Base-by-base conservation (phyloP, 2,329 filamentous ascomycete species). In the Alternaria tenuissima region DNA sequence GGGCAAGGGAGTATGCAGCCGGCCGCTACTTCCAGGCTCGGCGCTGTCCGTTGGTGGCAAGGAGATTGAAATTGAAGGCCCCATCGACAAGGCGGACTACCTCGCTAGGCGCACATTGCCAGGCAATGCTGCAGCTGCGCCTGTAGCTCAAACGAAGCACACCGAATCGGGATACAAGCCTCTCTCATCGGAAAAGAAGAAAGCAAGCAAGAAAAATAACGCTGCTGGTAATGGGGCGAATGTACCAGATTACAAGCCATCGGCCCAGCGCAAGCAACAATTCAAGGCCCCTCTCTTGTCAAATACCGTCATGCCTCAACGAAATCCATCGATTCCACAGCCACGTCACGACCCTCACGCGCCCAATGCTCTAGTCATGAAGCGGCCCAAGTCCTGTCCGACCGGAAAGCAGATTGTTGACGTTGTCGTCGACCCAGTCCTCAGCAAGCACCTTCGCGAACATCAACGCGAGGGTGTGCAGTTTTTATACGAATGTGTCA, bases 401-500 rank as follows among this genome's bases (percentile, higher is more conserved):
- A 84, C 83, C 59, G 89, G 88, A 1, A 90, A 88, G 70, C 85
- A 87, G 53, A 81, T 91, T 49, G 89, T 92, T 1, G 90, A 92
- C 75, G 89, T 92, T 2, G 89, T 92, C 0, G 83, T 92, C 3
- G 90, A 92, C 74, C 90, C 90, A 2, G 76, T 90, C 11, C 73
- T 92, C 16, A 80, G 82, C 7, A 87, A 86, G 63, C 84, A 88
- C 65, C 79, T 92, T 8, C 85, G 89, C 28, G 85, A 86, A 12
- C 90, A 92, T 73, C 90, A 92, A 71, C 83, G 87, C 14, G 87
- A 89, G 69, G 90, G 90, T 22, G 88, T 92, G 0, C 81, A 86
- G 51, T 92, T 92, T 68, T 75, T 92, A 43, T 92, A 92, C 69
- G 89, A 92, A 76, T 91, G 89, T 71, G 87, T 92, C 0, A 92